Evolutionary conservation across 2,329 filamentous ascomycete species (phyloP).

Genomic region (Celoporthe dispersa): DNA sequence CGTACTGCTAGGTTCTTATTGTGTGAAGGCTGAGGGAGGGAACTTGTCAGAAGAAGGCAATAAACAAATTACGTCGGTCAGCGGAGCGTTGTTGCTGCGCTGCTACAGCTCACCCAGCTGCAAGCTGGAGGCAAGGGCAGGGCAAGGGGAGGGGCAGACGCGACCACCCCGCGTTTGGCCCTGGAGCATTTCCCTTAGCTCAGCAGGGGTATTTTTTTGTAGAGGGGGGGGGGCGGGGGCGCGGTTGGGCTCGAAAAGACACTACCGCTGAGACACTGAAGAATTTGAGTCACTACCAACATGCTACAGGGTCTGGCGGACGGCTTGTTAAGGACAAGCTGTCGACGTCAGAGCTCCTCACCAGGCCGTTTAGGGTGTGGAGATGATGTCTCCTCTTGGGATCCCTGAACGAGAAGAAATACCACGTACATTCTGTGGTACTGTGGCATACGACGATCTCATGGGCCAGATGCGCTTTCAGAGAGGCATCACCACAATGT

Average conservation of each 20-base stretch:
- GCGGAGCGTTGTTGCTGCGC: background rate
- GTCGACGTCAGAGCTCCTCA: background rate
- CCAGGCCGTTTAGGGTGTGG: background rate
- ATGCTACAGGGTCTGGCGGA: background rate
- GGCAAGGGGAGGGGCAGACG: slow-evolving; percentile 15
- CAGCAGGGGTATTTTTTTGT: background rate
- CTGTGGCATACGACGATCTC: background rate
- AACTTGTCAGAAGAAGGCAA: background rate
- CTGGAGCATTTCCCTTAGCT: background rate
- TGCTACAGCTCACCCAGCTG: background rate
- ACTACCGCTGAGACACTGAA: background rate
- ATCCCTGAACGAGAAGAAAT: background rate
- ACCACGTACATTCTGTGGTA: background rate
- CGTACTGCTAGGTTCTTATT: background rate
- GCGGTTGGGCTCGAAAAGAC: background rate
- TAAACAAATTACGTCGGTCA: slow-evolving; percentile 4
- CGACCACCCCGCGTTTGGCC: slow-evolving; percentile 11
- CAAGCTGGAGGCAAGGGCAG: slow-evolving; percentile 2
- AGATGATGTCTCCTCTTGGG: background rate
- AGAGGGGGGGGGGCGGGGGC: background rate
- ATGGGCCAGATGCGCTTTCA: background rate
- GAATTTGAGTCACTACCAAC: background rate
- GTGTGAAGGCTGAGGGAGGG: background rate
- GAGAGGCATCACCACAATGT: background rate
- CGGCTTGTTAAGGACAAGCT: background rate